Conservation (phyloP, 345 rosid species). For the Syzygium aqueum region DNA sequence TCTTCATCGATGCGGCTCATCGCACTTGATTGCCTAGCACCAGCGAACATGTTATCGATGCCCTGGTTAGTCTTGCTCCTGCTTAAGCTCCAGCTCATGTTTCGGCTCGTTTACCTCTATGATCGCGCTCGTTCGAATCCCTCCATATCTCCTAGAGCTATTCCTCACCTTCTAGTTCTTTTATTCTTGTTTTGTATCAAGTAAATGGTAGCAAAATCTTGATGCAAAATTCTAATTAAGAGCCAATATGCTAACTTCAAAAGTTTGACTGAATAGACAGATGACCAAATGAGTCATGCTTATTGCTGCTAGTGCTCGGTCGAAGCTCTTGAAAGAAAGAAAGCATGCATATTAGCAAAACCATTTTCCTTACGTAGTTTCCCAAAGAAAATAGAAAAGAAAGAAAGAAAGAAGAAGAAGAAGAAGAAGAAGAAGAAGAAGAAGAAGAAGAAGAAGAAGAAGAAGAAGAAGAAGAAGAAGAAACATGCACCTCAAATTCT, state of each 20-base stretch:
- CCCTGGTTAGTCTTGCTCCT: slow-evolving; percentile 54
- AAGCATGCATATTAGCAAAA: no score
- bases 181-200: not conserved
- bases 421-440: no score
- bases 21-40: slow-evolving; percentile 31
- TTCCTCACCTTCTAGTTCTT: not conserved
- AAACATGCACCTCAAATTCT: not conserved
- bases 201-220: not conserved
- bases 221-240: not conserved
- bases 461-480: no score
- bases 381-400: no score
- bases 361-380: no score
- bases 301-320: not conserved
- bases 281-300: not conserved
- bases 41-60: slow-evolving; percentile 52
- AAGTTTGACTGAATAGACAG: not conserved
- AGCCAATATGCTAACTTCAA: not conserved
- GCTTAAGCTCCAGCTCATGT: slow-evolving; percentile 28
- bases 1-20: slow-evolving; percentile 49
- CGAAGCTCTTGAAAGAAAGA: not conserved
- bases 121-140: slow-evolving; percentile 12
- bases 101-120: slow-evolving; percentile 5
- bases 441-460: no score
- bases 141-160: slow-evolving; percentile 7
- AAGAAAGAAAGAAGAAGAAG: no score